Conservation (phyloP, 768 basidiomycete genomes). For the Pulveroboletus sp. region DNA sequence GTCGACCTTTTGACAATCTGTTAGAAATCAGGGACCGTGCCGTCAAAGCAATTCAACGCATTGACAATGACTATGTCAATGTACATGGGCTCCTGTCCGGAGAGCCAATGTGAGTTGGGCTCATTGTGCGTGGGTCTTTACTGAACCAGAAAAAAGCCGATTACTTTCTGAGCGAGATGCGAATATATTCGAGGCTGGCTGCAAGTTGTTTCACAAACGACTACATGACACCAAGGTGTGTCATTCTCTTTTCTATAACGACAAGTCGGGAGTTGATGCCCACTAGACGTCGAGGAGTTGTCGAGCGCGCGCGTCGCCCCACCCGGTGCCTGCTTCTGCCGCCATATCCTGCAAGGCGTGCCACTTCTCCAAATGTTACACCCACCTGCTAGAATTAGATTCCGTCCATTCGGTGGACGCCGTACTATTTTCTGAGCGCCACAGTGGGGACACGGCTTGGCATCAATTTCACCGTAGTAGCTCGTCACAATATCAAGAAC, state of each 20-base stretch:
- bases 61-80: constrained; percentile 9
- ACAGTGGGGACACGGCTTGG: constrained; percentile 28
- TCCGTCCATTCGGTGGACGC: constrained; percentile 37
- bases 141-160: constrained; percentile 20
- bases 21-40: constrained; percentile 41
- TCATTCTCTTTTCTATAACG: neutral
- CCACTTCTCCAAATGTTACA: constrained; percentile 35
- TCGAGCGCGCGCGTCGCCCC: constrained; percentile 17
- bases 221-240: constrained; percentile 15
- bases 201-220: constrained; percentile 21
- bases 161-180: constrained; percentile 19
- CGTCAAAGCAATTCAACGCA: constrained; percentile 24
- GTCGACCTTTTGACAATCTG: constrained; percentile 46
- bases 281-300: constrained; percentile 19
- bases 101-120: constrained; percentile 20
- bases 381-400: constrained; percentile 33
- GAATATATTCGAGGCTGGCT: constrained; percentile 35
- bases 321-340: constrained; percentile 13
- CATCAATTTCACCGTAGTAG: constrained; percentile 31
- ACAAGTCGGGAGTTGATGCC: neutral
- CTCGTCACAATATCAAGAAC: constrained; percentile 15
- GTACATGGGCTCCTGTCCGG: constrained; percentile 13
- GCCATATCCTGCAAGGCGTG: constrained; percentile 37
- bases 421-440: constrained; percentile 21
- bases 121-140: neutral